Conservation (phyloP, 75 land plant species). For the Gnetum montanum region DNA sequence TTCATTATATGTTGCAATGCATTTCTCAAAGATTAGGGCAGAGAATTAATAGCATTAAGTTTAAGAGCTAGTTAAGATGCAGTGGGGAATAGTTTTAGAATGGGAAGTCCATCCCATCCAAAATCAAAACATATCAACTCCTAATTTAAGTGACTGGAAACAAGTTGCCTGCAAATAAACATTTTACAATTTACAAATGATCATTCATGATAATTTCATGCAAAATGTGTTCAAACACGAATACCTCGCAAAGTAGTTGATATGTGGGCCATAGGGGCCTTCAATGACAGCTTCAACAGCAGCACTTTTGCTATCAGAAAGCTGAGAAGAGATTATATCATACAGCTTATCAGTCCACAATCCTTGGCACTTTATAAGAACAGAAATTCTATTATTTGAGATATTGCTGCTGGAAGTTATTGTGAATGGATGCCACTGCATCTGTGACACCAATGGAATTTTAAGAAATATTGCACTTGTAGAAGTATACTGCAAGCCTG, state of each 20-base stretch:
- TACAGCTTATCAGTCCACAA: conserved; percentile 43
- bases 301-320: background rate
- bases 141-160: no score
- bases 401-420: conserved; percentile 34
- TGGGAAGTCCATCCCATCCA: no score
- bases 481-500: conserved; percentile 48
- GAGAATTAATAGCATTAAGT: no score
- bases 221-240: no score
- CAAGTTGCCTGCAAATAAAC: no score
- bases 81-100: no score
- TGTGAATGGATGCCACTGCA: conserved; percentile 76
- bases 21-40: no score
- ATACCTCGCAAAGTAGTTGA: background rate
- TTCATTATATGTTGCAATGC: no score
- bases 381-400: conserved; percentile 31
- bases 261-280: conserved; percentile 58
- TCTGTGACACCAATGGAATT: conserved; percentile 39
- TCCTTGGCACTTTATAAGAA: conserved; percentile 47
- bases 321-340: conserved; percentile 10
- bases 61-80: no score
- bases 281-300: conserved; percentile 31
- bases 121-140: no score
- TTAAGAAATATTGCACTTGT: conserved; percentile 51
- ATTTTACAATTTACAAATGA: no score
- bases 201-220: no score